A percentile compares a stretch with the other conserved stretches of the same genome.
Conservation (phyloP, 805 yeast species). For the Saccharomycopsis sp. region DNA sequence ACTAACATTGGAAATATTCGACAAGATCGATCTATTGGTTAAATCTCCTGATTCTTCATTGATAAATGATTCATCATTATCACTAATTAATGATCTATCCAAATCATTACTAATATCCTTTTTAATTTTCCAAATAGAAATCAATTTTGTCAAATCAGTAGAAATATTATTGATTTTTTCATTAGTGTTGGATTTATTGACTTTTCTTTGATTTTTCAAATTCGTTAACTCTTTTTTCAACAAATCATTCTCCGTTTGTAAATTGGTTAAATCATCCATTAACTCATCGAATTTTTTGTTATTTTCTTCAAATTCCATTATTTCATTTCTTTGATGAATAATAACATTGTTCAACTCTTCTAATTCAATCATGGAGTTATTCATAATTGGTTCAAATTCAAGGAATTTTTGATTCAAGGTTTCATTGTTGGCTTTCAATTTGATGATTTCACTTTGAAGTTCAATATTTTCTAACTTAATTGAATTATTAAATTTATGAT, state of each 20-base stretch:
- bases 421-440: conserved; percentile 37
- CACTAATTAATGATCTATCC: conserved; percentile 13
- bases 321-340: conserved; percentile 38
- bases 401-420: conserved; percentile 30
- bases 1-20: conserved; percentile 8
- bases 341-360: conserved; percentile 44
- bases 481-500: conserved; percentile 26
- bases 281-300: conserved; percentile 34
- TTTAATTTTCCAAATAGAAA: conserved; percentile 14
- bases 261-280: conserved; percentile 35
- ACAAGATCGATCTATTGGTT: conserved; percentile 15
- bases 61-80: conserved; percentile 4
- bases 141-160: conserved; percentile 13
- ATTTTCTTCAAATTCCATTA: conserved; percentile 31
- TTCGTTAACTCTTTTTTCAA: conserved; percentile 35
- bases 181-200: conserved; percentile 9
- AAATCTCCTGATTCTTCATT: conserved; percentile 19
- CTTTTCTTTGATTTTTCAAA: conserved; percentile 27
- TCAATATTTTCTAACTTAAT: conserved; percentile 35
- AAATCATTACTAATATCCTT: conserved; percentile 13
- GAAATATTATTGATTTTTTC: conserved; percentile 15
- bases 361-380: conserved; percentile 41
- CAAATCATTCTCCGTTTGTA: conserved; percentile 36
- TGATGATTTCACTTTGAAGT: conserved; percentile 32
- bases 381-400: conserved; percentile 43